Evolutionary conservation across 768 basidiomycete species (phyloP), one percentile per base, ranked within the genome.

Genomic region (Phanerodontia chrysosporium): DNA sequence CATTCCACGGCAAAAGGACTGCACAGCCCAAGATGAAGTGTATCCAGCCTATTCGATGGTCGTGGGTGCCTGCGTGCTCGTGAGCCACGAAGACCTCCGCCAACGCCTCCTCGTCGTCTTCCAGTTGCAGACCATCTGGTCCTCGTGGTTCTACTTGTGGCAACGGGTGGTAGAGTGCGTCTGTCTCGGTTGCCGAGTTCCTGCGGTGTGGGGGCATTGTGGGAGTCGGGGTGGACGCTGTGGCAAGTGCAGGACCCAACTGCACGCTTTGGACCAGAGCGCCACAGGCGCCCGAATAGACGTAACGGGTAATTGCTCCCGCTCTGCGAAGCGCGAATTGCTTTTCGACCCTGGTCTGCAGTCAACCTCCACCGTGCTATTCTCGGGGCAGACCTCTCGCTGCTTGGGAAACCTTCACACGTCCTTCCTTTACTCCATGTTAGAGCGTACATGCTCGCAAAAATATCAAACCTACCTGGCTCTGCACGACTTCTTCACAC

Each of bases 1-100:
- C 92, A 68, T 95, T 96, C 94, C 94, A 97, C 28, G 91, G 87
- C 18, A 97, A 73, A 7, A 97, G 78, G 3, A 88, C 81, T 21
- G 90, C 88, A 58, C 87, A 87, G 2, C 94, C 92, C 18, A 95
- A 72, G 24, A 89, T 70, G 63, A 91, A 89, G 64, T 85, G 80
- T 44, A 86, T 80, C 84, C 86, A 87, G 51, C 74, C 71, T 65
- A 86, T 78, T 48, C 74, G 76, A 45, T 72, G 45, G 60, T 83
- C 78, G 9, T 52, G 45, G 76, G 73, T 57, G 66, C 73, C 18
- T 62, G 64, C 4, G 44, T 49, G 22, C 13, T 64, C 61, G 6
- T 65, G 61, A 16, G 18, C 49, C 9, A 51, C 53, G 18, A 57
- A 42, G 39, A 46, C 51, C 22, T 60, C 58, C 4, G 53, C 58